Evolutionary conservation across 345 rosid genomes (phyloP).

Genomic region (Chamaenerion angustifolium): DNA sequence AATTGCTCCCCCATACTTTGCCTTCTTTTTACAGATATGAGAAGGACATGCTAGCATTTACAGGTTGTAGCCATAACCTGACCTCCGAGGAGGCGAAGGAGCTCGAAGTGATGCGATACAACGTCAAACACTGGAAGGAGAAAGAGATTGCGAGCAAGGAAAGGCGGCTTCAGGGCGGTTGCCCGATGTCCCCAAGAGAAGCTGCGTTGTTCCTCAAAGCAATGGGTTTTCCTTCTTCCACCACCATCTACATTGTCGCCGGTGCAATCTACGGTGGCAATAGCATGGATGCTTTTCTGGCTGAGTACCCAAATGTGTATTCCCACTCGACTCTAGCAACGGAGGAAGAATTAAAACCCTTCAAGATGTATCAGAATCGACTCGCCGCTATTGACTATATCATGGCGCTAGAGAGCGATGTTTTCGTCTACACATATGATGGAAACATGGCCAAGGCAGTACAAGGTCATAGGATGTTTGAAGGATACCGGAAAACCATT

Average conservation of each 20-base stretch:
- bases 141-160: slow-evolving; percentile 74
- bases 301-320: slow-evolving; percentile 72
- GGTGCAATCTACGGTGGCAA: slow-evolving; percentile 68
- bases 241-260: slow-evolving; percentile 77
- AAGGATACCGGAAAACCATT: slow-evolving; percentile 69
- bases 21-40: slow-evolving; percentile 87
- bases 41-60: slow-evolving; percentile 97
- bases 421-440: slow-evolving; percentile 75
- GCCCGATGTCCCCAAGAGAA: slow-evolving; percentile 95
- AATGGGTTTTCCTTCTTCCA: slow-evolving; percentile 82
- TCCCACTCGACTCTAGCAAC: slow-evolving; percentile 70
- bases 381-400: slow-evolving; percentile 84
- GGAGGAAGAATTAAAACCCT: slow-evolving; percentile 60
- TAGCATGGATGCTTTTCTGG: slow-evolving; percentile 61
- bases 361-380: slow-evolving; percentile 63
- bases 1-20: no score
- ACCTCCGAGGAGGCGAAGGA: slow-evolving; percentile 57
- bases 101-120: slow-evolving; percentile 66
- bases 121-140: slow-evolving; percentile 84
- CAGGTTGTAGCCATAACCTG: slow-evolving; percentile 90
- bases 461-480: slow-evolving; percentile 76
- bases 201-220: slow-evolving; percentile 88
- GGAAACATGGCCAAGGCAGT: slow-evolving; percentile 98
- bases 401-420: slow-evolving; percentile 82
- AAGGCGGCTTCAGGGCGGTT: slow-evolving; percentile 64